phyloP scores from a whole-genome alignment of 2,329 filamentous ascomycete genomes.

The Epichloe amarillans region DNA sequence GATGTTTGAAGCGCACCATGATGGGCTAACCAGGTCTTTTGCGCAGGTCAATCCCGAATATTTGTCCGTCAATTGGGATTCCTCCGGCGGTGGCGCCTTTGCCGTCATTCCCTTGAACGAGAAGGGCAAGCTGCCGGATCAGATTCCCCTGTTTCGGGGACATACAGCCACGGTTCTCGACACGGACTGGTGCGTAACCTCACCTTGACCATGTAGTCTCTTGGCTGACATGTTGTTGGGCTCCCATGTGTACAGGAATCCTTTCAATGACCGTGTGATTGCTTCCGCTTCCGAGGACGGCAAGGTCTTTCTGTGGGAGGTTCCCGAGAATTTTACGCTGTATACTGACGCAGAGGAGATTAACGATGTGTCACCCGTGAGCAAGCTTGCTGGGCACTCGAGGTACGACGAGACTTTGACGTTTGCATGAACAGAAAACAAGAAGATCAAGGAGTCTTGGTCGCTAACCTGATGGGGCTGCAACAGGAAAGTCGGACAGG shows the following conservation, averaged over 20 bases:
- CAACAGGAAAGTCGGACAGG: slow-evolving; percentile 84
- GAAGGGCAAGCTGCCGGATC: slow-evolving; percentile 80
- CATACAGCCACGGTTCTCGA: slow-evolving; percentile 93
- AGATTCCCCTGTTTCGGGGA: slow-evolving; percentile 88
- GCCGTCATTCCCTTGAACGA: slow-evolving; percentile 87
- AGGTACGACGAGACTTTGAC: slow-evolving; percentile 36
- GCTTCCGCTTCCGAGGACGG: slow-evolving; percentile 93
- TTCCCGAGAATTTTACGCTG: slow-evolving; percentile 76
- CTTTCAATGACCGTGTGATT: slow-evolving; percentile 87
- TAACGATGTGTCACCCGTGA: slow-evolving; percentile 64
- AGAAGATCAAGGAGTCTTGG: no score
- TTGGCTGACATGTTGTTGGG: background rate
- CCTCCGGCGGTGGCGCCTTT: slow-evolving; percentile 89
- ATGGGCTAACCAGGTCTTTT: slow-evolving; percentile 7
- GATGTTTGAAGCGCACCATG: background rate
- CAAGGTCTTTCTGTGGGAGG: slow-evolving; percentile 94
- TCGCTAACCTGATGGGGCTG: background rate
- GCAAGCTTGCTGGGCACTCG: slow-evolving; percentile 75
- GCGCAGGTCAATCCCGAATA: slow-evolving; percentile 83
- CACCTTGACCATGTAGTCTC: no score
- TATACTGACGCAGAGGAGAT: slow-evolving; percentile 77
- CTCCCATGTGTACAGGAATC: slow-evolving; percentile 48
- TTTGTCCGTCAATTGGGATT: slow-evolving; percentile 96
- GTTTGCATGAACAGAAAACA: background rate
- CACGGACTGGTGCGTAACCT: slow-evolving; percentile 65